Base-by-base conservation (phyloP, 352 stramenopile species). In the Phytophthora syringae region DNA sequence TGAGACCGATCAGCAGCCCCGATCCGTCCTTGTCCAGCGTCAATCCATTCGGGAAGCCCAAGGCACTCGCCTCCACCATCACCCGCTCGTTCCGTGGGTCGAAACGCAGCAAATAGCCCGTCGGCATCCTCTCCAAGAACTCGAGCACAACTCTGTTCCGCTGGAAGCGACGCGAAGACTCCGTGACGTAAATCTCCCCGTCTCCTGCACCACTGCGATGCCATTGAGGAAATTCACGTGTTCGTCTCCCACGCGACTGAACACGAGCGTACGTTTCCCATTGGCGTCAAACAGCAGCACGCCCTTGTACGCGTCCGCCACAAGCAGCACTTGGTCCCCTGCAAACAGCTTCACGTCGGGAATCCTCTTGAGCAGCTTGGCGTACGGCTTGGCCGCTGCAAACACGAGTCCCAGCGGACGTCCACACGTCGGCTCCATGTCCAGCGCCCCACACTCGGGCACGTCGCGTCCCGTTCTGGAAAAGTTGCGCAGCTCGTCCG, bases 291-390 rank as follows among this genome's bases (percentile, higher is more conserved):
- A 77, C 13, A 90, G 61, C 21, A 82, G 47, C 48, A 90, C 59
- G 11, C 82, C 82, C 25, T 83, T 83, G 70, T 87, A 88, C 0
- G 82, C 77, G 28, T 90, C 82, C 9, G 79, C 82, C 10, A 89
- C 76, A 0, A 90, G 67, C 52, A 90, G 61, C 70, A 90, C 77
- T 21, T 84, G 70, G 36, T 86, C 73, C 2, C 53, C 65, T 6
- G 67, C 22, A 37, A 90, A 88, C 28, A 82, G 34, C 54, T 75
- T 66, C 1, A 74, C 60, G 25, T 70, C 58, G 25, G 73, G 69
- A 48, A 90, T 84, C 47, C 76, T 72, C 49, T 73, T 67, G 0
- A 88, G 37, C 40, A 77, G 86, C 43, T 74, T 76, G 13, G 42
- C 39, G 60, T 85, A 82, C 3, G 70, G 74, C 32, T 60, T 59